These are phyloP conservation scores for Dictyostelium intermedium DNA, from an alignment of 78 protist genomes.

Conservation along the genomic window DNA sequence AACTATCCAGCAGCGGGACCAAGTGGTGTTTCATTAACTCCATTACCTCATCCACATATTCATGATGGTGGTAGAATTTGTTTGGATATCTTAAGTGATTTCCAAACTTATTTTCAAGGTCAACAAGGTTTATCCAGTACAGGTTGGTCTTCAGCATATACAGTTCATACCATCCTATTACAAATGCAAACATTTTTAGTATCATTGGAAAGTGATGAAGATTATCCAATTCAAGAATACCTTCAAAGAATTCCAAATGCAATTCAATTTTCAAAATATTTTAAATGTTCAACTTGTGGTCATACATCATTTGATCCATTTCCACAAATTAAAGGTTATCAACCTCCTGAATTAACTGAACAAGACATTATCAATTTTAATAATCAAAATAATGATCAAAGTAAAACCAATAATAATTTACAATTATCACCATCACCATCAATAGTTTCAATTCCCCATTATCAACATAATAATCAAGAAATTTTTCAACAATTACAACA, in stretches of 20 bases:
- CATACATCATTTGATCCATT: slow-evolving; percentile 23
- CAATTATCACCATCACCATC: not conserved
- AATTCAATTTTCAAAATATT: slow-evolving; percentile 18
- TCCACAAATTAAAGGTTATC: slow-evolving; percentile 21
- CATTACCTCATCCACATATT: slow-evolving; percentile 82
- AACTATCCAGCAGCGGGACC: slow-evolving; percentile 76
- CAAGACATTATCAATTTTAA: not conserved
- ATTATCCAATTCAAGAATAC: slow-evolving; percentile 34
- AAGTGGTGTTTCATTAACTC: slow-evolving; percentile 37
- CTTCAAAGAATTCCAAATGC: slow-evolving; percentile 75
- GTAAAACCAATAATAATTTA: not conserved
- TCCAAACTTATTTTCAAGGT: slow-evolving; percentile 73
- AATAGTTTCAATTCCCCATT: not conserved
- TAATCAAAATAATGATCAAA: not conserved
- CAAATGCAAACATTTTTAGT: slow-evolving; percentile 78
- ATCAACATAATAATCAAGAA: not conserved
- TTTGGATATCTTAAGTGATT: slow-evolving; percentile 71
- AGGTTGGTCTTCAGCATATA: slow-evolving; percentile 83
- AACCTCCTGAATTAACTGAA: not conserved
- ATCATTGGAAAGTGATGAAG: slow-evolving; percentile 55
- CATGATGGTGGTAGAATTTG: slow-evolving; percentile 78
- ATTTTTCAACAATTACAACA: slow-evolving; percentile 5
- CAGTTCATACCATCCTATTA: slow-evolving; percentile 70
- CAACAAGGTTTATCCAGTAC: slow-evolving; percentile 23
- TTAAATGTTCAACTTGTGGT: slow-evolving; percentile 54